Conservation (phyloP, 257 asterid genomes). For the Phtheirospermum japonicum region DNA sequence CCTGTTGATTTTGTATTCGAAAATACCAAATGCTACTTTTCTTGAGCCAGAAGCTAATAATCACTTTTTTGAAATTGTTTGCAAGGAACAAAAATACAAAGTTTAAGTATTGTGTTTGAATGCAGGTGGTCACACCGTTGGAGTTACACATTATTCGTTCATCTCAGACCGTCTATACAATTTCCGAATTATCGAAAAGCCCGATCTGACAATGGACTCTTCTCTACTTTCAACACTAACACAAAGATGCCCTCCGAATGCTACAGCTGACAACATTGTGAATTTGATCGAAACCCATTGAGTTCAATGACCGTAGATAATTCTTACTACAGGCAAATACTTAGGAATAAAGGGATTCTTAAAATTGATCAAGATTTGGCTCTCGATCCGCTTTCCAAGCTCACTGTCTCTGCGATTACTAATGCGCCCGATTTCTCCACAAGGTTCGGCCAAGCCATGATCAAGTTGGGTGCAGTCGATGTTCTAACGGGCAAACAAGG, state of each 20-base stretch:
- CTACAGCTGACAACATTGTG: not conserved
- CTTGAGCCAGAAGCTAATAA: no score
- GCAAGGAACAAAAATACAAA: no score
- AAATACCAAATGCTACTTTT: no score
- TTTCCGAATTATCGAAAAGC: not conserved
- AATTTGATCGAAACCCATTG: conserved; percentile 2
- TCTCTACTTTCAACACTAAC: not conserved
- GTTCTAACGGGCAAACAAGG: conserved; percentile 5
- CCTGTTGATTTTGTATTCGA: no score
- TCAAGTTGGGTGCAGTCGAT: not conserved
- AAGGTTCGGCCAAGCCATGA: conserved; percentile 1
- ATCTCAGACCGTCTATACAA: not conserved
- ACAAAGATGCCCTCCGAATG: not conserved
- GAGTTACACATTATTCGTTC: not conserved
- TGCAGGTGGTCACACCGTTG: conserved; percentile 1
- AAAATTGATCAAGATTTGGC: not conserved
- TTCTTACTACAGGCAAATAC: not conserved
- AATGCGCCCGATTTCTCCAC: not conserved
- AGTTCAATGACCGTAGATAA: not conserved
- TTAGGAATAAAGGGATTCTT: not conserved
- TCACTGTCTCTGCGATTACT: not conserved
- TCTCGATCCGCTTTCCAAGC: not conserved
- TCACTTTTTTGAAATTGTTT: no score
- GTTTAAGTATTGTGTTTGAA: no score
- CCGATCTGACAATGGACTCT: not conserved